Evolutionary conservation across 352 stramenopile species (phyloP).

Genomic region (Phytopythium vexans): DNA sequence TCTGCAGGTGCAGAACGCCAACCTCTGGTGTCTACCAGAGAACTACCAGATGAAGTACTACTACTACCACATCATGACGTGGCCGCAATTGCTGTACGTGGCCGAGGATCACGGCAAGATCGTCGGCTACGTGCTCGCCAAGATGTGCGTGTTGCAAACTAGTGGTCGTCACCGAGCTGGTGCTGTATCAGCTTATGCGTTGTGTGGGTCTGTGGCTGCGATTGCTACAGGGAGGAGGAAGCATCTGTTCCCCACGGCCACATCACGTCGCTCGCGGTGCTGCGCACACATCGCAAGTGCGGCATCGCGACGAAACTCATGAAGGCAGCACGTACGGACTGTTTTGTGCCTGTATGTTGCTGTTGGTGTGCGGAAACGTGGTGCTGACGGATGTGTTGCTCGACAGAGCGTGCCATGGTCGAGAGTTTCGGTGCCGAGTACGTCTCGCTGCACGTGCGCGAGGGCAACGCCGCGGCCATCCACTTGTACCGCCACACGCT

Average conservation of each 20-base stretch:
- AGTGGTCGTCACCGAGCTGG: too few species aligned
- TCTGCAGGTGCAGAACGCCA: constrained; percentile 98
- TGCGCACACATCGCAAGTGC: constrained; percentile 96
- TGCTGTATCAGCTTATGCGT: too few species aligned
- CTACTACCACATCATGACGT: constrained; percentile 99
- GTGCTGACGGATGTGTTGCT: neutral
- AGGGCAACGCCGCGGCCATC: constrained; percentile 97
- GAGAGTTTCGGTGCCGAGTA: constrained; percentile 98
- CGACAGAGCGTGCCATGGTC: constrained; percentile 93
- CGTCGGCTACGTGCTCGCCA: constrained; percentile 99
- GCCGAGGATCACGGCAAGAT: constrained; percentile 98
- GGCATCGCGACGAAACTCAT: constrained; percentile 99
- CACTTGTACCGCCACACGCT: constrained; percentile 98
- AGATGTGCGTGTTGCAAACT: constrained; percentile 89
- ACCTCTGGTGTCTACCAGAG: constrained; percentile 99
- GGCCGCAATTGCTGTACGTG: constrained; percentile 99
- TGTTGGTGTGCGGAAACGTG: constrained; percentile 1
- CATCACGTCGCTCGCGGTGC: constrained; percentile 98
- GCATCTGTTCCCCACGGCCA: constrained; percentile 92
- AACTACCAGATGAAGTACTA: constrained; percentile 99
- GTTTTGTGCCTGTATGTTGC: neutral
- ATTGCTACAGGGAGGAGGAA: constrained; percentile 65
- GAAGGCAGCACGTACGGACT: constrained; percentile 82
- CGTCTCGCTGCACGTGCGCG: constrained; percentile 98
- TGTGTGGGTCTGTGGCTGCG: neutral